Evolutionary conservation across 2,329 filamentous ascomycete genomes (phyloP).

Genomic region (Pseudodiploospora longispora): DNA sequence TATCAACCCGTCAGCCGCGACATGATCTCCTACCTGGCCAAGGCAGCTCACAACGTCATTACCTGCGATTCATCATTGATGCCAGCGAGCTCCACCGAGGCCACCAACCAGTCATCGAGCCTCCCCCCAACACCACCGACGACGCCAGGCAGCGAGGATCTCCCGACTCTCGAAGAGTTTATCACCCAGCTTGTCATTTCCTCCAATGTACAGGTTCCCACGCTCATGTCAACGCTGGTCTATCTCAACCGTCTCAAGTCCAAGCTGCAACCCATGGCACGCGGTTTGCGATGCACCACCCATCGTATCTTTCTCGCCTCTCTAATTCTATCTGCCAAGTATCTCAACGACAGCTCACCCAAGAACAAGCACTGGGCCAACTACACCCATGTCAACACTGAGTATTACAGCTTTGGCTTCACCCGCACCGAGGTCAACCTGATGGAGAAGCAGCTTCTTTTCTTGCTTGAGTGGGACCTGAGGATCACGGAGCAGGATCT

Average conservation of each 20-base stretch:
- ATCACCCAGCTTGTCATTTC: slow-evolving; percentile 84
- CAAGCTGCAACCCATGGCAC: slow-evolving; percentile 85
- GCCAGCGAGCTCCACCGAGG: slow-evolving; percentile 21
- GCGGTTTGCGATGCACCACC: slow-evolving; percentile 91
- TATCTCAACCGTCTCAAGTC: slow-evolving; percentile 81
- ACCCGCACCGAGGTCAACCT: slow-evolving; percentile 93
- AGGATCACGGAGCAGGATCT: slow-evolving; percentile 79
- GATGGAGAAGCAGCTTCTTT: slow-evolving; percentile 98
- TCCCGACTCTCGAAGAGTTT: slow-evolving; percentile 83
- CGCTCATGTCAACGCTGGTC: slow-evolving; percentile 92
- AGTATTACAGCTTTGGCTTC: slow-evolving; percentile 70
- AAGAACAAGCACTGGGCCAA: slow-evolving; percentile 99
- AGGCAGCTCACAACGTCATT: slow-evolving; percentile 69
- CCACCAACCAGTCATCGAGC: slow-evolving; percentile 21
- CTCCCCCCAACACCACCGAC: slow-evolving; percentile 42
- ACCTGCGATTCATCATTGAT: slow-evolving; percentile 61
- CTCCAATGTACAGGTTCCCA: slow-evolving; percentile 95
- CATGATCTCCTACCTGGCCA: slow-evolving; percentile 72
- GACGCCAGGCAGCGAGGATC: slow-evolving; percentile 41
- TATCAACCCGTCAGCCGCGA: slow-evolving; percentile 64
- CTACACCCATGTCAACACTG: slow-evolving; percentile 72
- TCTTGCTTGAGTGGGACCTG: slow-evolving; percentile 90
- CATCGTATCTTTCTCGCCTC: slow-evolving; percentile 94
- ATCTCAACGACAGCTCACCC: slow-evolving; percentile 94
- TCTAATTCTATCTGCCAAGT: slow-evolving; percentile 85